A percentile compares a stretch with the other conserved stretches of the same genome.
Conservation (phyloP, 1,284 basidiomycete genomes). For the Apiotrichum sp. region DNA sequence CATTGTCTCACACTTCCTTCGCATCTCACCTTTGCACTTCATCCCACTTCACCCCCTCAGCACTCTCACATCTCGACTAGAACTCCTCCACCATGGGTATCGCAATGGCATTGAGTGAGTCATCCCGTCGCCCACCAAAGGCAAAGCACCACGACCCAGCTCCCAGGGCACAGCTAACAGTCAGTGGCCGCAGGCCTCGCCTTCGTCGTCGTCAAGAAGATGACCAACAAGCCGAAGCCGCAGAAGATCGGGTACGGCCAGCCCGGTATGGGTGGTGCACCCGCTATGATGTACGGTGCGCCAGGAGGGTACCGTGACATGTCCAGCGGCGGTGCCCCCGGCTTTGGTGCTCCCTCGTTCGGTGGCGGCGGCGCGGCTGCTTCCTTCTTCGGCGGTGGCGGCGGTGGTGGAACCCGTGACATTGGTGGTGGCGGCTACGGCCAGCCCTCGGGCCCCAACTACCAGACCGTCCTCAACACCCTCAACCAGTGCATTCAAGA, state of each 20-base stretch:
- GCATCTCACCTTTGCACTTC: too few species aligned
- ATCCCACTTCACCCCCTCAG: too few species aligned
- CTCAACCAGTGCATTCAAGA: constrained; percentile 46
- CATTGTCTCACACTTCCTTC: too few species aligned
- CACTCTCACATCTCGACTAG: too few species aligned
- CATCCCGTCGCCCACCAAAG: not conserved
- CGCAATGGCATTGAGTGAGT: constrained; percentile 9
- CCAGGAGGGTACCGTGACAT: constrained; percentile 3
- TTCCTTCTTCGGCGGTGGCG: constrained; percentile 1
- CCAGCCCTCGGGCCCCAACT: constrained; percentile 3
- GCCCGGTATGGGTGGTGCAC: not conserved
- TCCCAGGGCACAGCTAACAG: too few species aligned
- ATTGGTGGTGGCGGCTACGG: not conserved
- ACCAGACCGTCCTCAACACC: constrained; percentile 7
- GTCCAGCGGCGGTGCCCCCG: not conserved
- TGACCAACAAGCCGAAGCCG: constrained; percentile 8
- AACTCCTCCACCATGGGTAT: constrained; percentile 7
- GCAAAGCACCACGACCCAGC: not conserved
- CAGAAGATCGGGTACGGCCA: constrained; percentile 1
- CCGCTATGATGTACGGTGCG: not conserved
- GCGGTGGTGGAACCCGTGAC: constrained; percentile 1
- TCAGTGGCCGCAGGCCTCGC: constrained; percentile 12
- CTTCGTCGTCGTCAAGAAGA: constrained; percentile 16
- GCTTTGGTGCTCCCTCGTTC: not conserved
- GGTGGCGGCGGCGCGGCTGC: not conserved